Evolutionary conservation across 192 early-diverging fungal species (phyloP), one percentile per base, ranked within the genome.

Genomic region (Coemansia sp.): DNA sequence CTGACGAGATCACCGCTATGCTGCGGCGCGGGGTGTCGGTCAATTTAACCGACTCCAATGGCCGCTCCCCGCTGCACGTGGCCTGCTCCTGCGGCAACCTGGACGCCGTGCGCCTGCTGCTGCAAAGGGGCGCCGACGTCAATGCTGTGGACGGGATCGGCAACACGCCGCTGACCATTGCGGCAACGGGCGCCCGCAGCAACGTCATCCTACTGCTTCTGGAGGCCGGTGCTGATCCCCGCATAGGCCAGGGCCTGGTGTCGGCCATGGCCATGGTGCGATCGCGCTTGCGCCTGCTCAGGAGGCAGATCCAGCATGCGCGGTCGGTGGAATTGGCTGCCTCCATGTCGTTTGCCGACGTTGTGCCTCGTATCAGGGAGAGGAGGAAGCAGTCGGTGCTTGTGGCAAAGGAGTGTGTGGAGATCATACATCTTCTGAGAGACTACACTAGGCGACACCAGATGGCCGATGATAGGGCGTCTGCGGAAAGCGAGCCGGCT

Each of bases 101-200:
- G n/a, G 71, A 65, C 5, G 62, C 38, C 2, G 69, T 76, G 21
- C 61, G 63, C 35, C 47, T 75, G 28, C 62, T 83, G 38, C 20
- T 79, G 3, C 73, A 71, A 28, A 69, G 69, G 73, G 82, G 82
- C 20, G 82, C 76, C 28, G 37, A 64, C 28, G 76, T 72, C 55
- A 73, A 75, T 41, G 55, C 64, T 10, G 36, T 50, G 16, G 76
- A 77, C 39, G 12, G 48, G 14, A 61, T 75, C 2, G 82, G 82
- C 55, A 77, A 83, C 58, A 83, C 82, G 2, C 76, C 82, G 25
- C 63, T 83, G 36, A 73, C 70, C 20, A 28, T 82, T 26, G 79
- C 79, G 0, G 73, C 79, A 13, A 82, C 74, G 3, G 45, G 61
- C 5, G 74, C 73, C 0, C 64, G 65, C 20, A 38, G 68, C 26